phyloP scores from a whole-genome alignment of 2,329 filamentous ascomycete species.

The Aspergillus sp. region DNA sequence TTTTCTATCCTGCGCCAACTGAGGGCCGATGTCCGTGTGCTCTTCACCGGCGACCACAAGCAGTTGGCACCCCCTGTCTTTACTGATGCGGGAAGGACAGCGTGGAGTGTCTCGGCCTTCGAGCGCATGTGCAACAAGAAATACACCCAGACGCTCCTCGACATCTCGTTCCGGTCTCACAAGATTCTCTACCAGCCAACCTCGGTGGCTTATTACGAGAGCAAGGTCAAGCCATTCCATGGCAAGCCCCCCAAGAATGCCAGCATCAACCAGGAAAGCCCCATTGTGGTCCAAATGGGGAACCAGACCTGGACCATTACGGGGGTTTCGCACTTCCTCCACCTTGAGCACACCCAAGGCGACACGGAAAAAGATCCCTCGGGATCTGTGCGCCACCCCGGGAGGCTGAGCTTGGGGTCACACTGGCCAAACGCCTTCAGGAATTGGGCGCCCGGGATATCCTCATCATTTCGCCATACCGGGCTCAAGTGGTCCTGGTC shows the following conservation, averaged over 20 bases:
- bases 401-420: neutral
- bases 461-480: slow-evolving; percentile 3
- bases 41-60: neutral
- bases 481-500: slow-evolving; percentile 3
- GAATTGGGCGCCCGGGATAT: neutral
- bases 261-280: neutral
- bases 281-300: neutral
- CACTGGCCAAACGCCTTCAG: neutral
- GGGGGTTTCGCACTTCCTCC: neutral
- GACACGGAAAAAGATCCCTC: neutral
- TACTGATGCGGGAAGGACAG: neutral
- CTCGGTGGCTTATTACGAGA: slow-evolving; percentile 1
- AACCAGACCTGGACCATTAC: neutral
- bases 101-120: neutral
- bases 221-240: neutral
- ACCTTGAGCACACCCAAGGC: neutral
- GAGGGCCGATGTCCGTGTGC: neutral
- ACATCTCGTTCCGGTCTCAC: neutral
- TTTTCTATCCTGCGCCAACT: neutral
- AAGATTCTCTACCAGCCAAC: neutral
- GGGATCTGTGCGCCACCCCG: neutral
- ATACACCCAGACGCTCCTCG: neutral
- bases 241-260: too few relatives aligned
- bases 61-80: neutral
- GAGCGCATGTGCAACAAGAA: neutral